These are phyloP conservation scores for Sisymbrium irio DNA, from an alignment of 345 rosid genomes.

Conservation along the genomic window DNA sequence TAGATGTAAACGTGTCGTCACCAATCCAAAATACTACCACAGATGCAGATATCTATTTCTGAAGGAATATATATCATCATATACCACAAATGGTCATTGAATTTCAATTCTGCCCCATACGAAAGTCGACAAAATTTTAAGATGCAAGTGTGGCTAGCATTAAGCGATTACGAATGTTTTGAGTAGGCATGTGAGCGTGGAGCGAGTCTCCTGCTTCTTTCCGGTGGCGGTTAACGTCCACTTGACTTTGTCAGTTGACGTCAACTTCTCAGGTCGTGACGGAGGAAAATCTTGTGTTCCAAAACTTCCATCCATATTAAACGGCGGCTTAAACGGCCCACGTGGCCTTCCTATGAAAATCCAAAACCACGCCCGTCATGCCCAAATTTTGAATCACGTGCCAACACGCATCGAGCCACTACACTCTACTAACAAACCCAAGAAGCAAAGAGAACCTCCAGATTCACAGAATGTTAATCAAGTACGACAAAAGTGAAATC, in stretches of 20 bases:
- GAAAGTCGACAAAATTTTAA: background rate
- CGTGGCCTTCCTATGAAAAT: constrained; percentile 21
- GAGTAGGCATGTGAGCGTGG: constrained; percentile 10
- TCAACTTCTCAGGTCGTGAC: constrained; percentile 29
- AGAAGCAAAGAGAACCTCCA: background rate
- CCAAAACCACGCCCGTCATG: constrained; percentile 20
- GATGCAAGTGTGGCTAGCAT: constrained; percentile 16
- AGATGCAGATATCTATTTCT: too few species aligned
- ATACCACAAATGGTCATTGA: too few species aligned
- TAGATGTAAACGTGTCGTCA: too few species aligned
- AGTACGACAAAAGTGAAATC: too few species aligned
- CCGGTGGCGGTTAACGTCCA: constrained; percentile 35
- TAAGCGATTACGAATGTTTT: background rate
- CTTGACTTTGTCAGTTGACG: constrained; percentile 27
- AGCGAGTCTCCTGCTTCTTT: constrained; percentile 30
- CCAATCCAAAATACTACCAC: too few species aligned
- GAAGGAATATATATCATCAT: too few species aligned
- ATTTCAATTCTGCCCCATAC: too few species aligned
- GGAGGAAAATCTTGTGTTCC: background rate
- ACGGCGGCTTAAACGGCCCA: constrained; percentile 27
- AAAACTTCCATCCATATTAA: constrained; percentile 17
- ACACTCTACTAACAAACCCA: background rate
- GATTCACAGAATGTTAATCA: too few species aligned
- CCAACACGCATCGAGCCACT: constrained; percentile 4
- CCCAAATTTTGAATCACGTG: constrained; percentile 11